Evolutionary conservation across 1,284 basidiomycete genomes (phyloP).

Genomic region (Chalciporus piperatoides): DNA sequence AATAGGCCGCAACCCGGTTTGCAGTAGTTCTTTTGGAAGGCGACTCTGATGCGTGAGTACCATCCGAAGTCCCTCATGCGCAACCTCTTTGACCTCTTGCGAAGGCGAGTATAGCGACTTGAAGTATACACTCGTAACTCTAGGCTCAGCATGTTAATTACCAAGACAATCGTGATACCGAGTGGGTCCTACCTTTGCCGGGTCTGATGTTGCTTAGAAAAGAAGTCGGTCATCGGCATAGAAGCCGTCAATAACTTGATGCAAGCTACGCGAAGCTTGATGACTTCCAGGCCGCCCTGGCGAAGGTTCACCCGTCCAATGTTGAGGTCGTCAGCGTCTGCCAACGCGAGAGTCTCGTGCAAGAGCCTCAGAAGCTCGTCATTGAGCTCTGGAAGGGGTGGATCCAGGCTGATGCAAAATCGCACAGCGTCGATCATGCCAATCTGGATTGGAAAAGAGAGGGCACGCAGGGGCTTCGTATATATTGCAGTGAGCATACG

Average conservation of each 20-base stretch:
- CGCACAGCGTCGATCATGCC: slow-evolving; percentile 98
- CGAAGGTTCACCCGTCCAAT: slow-evolving; percentile 74
- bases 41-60: slow-evolving; percentile 89
- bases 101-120: slow-evolving; percentile 95
- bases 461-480: slow-evolving; percentile 93
- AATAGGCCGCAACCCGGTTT: slow-evolving; percentile 93
- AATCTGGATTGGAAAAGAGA: slow-evolving; percentile 95
- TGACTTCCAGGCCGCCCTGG: slow-evolving; percentile 81
- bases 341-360: slow-evolving; percentile 92
- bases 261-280: slow-evolving; percentile 92
- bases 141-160: slow-evolving; percentile 31
- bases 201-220: slow-evolving; percentile 76
- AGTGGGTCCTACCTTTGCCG: slow-evolving; percentile 66
- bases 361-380: slow-evolving; percentile 92
- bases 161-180: slow-evolving; percentile 5
- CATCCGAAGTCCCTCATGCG: slow-evolving; percentile 90
- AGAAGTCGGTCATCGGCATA: slow-evolving; percentile 93
- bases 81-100: slow-evolving; percentile 93
- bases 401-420: slow-evolving; percentile 82
- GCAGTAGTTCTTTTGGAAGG: slow-evolving; percentile 93
- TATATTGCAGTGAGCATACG: slow-evolving; percentile 89
- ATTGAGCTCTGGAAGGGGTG: slow-evolving; percentile 85
- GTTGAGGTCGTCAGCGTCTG: slow-evolving; percentile 90
- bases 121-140: slow-evolving; percentile 96
- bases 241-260: slow-evolving; percentile 92